Conservation (phyloP, 1,284 basidiomycete genomes). For the Ceraceosorus guamensis region DNA sequence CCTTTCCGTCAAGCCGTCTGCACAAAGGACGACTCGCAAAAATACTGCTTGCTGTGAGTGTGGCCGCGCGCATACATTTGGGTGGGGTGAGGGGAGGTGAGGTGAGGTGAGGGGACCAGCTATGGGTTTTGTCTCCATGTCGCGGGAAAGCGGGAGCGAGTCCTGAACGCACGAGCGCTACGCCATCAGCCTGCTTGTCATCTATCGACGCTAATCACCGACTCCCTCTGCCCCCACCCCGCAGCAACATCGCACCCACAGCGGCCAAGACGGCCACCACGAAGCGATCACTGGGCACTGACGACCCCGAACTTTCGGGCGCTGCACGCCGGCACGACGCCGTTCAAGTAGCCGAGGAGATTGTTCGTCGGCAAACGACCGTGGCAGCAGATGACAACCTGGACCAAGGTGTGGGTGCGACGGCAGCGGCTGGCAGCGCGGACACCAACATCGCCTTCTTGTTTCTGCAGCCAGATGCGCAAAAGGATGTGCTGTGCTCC, state of each 20-base stretch:
- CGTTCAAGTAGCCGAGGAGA: not conserved
- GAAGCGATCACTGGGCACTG: not conserved
- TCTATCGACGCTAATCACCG: too few species aligned
- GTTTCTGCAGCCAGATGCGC: slow-evolving; percentile 25
- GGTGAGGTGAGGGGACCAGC: too few species aligned
- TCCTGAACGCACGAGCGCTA: too few species aligned
- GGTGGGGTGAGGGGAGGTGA: too few species aligned
- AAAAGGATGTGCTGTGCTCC: slow-evolving; percentile 34
- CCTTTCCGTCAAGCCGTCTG: slow-evolving; percentile 37
- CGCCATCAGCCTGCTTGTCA: too few species aligned
- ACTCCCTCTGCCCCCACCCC: not conserved
- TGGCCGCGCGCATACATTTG: not conserved
- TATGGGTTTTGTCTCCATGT: too few species aligned
- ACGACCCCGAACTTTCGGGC: not conserved
- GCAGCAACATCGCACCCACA: slow-evolving; percentile 6
- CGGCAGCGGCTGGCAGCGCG: not conserved
- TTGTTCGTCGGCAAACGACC: not conserved
- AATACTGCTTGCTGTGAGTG: slow-evolving; percentile 24
- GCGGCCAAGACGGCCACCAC: slow-evolving; percentile 2
- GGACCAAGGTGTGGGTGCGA: slow-evolving; percentile 1
- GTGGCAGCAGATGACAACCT: not conserved
- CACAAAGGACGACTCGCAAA: slow-evolving; percentile 22
- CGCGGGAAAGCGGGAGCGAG: too few species aligned
- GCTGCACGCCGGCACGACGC: not conserved
- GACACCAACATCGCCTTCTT: slow-evolving; percentile 36